Conservation (phyloP, 495 filamentous ascomycete genomes). For the Lindgomyces ingoldianus region DNA sequence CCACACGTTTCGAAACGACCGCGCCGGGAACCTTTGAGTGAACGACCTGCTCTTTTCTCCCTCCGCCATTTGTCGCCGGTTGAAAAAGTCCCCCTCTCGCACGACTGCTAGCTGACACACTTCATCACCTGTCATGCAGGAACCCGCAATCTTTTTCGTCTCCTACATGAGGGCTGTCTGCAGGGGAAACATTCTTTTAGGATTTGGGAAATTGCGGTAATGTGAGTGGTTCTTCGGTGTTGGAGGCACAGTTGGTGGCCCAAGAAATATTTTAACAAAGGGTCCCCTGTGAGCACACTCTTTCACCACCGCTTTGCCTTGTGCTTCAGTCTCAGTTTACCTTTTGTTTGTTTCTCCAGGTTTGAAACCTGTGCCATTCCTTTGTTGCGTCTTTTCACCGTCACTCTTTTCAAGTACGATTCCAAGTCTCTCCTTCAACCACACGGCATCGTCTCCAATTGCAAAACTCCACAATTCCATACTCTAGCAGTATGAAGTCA, state of each 20-base stretch:
- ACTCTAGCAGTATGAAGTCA: conserved; percentile 17
- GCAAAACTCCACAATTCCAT: neutral
- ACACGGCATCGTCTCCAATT: conserved; percentile 1
- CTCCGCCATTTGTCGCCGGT: conserved; percentile 11
- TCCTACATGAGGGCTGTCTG: neutral
- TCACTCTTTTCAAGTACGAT: conserved; percentile 5
- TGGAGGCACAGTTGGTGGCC: neutral
- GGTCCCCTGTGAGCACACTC: neutral
- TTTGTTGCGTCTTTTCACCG: conserved; percentile 3
- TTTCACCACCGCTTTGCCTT: neutral
- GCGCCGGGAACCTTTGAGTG: conserved; percentile 2
- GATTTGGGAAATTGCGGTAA: neutral
- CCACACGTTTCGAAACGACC: conserved; percentile 27
- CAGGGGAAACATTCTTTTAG: neutral
- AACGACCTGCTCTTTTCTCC: neutral
- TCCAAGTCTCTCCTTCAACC: conserved; percentile 8
- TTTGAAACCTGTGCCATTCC: conserved; percentile 29
- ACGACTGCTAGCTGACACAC: neutral
- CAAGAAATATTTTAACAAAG: conserved; percentile 1
- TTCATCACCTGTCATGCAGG: conserved; percentile 14
- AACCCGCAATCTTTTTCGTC: neutral
- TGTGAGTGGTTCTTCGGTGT: neutral
- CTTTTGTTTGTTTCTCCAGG: conserved; percentile 7
- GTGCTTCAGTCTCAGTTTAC: neutral
- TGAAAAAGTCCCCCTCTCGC: neutral